These are phyloP conservation scores for Neurospora crassa DNA, from an alignment of 2,329 filamentous ascomycete species.

Conservation along the genomic window DNA sequence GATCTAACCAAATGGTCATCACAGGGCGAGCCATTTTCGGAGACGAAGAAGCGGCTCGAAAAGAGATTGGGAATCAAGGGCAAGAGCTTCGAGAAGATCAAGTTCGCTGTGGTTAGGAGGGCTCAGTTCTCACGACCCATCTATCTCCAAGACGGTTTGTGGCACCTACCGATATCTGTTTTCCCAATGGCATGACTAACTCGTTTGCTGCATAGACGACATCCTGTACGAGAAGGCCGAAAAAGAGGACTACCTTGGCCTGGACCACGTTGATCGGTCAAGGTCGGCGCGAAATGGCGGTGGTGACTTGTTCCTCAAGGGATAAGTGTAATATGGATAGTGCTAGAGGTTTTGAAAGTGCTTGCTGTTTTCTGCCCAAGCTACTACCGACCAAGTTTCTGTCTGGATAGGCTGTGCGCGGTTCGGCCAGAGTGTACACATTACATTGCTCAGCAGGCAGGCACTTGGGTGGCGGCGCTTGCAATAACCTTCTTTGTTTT, in stretches of 20 bases:
- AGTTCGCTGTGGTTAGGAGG: slow-evolving; percentile 74
- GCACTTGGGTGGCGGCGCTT: background rate
- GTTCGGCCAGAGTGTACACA: background rate
- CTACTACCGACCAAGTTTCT: background rate
- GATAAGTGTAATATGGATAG: slow-evolving; percentile 9
- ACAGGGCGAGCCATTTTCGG: slow-evolving; percentile 74
- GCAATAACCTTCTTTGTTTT: background rate
- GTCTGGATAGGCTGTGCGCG: background rate
- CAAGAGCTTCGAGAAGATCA: slow-evolving; percentile 98
- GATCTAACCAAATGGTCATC: slow-evolving; percentile 17
- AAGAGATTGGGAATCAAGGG: slow-evolving; percentile 91
- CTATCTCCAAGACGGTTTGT: slow-evolving; percentile 80
- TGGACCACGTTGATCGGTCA: slow-evolving; percentile 57
- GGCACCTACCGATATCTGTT: background rate
- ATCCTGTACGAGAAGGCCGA: slow-evolving; percentile 44
- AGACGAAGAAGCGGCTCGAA: slow-evolving; percentile 90
- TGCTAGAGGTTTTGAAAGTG: background rate
- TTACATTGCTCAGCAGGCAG: background rate
- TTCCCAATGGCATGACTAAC: slow-evolving; percentile 12
- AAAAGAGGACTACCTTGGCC: slow-evolving; percentile 51
- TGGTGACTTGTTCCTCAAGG: slow-evolving; percentile 51
- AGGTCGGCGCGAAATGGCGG: slow-evolving; percentile 48
- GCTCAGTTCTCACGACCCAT: slow-evolving; percentile 65
- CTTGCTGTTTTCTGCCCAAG: background rate
- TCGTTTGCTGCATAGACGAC: slow-evolving; percentile 37